These are phyloP conservation scores for Silene latifolia DNA, from an alignment of 148 eudicot genomes.

Conservation along the genomic window DNA sequence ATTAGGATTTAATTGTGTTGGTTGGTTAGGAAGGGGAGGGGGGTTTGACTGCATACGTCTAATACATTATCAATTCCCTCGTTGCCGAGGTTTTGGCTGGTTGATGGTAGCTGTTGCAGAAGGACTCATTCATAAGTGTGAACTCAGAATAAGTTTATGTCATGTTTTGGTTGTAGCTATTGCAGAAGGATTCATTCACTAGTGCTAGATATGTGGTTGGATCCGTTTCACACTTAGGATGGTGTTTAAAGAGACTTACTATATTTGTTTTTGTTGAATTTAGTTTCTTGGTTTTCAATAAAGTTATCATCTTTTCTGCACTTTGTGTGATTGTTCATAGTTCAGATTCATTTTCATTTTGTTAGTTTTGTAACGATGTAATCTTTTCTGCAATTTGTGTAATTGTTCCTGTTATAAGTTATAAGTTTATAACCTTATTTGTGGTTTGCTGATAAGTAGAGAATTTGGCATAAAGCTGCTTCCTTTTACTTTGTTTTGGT, in stretches of 20 bases:
- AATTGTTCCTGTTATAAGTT: background rate
- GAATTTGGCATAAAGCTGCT: slow-evolving; percentile 7
- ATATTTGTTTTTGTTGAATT: slow-evolving; percentile 7
- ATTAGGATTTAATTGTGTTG: too few relatives aligned
- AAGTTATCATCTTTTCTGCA: slow-evolving; percentile 4
- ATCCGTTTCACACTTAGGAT: too few relatives aligned
- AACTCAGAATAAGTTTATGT: background rate
- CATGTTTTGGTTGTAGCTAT: too few relatives aligned
- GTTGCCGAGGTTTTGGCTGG: too few relatives aligned
- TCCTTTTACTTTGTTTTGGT: background rate
- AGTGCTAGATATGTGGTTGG: too few relatives aligned
- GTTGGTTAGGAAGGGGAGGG: too few relatives aligned
- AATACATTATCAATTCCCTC: background rate
- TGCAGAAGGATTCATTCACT: too few relatives aligned
- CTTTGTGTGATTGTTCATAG: background rate
- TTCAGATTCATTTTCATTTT: background rate
- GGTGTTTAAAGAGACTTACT: too few relatives aligned
- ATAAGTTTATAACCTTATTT: background rate
- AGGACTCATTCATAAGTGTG: background rate
- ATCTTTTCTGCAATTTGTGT: slow-evolving; percentile 8
- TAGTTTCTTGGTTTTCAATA: background rate
- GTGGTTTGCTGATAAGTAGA: too few relatives aligned
- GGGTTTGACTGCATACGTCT: background rate
- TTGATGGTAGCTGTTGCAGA: background rate
- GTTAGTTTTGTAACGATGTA: background rate